phyloP scores from a whole-genome alignment of 2,329 filamentous ascomycete genomes.

The Sarocladium strictum region DNA sequence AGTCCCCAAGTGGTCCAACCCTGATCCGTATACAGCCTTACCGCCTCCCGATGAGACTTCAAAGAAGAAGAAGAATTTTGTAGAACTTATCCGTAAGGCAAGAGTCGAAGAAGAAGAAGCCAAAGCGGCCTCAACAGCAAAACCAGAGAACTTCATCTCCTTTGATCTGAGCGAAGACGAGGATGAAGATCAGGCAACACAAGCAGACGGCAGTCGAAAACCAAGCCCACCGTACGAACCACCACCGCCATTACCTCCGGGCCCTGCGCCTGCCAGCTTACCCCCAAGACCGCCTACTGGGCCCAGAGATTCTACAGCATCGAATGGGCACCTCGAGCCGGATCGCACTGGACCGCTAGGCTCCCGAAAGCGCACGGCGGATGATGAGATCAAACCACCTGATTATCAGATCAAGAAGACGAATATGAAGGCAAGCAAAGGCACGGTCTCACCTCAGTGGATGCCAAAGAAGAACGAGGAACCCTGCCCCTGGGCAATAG shows the following conservation, averaged over 20 bases:
- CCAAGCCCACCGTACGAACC: conserved; percentile 14
- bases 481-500: conserved; percentile 56
- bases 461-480: conserved; percentile 32
- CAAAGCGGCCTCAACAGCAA: conserved; percentile 45
- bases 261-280: conserved; percentile 16
- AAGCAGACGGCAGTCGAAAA: conserved; percentile 10
- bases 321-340: neutral
- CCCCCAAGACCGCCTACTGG: conserved; percentile 17
- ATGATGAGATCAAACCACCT: conserved; percentile 60
- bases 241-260: conserved; percentile 17
- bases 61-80: conserved; percentile 77
- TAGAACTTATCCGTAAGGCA: conserved; percentile 87
- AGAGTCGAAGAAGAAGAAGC: conserved; percentile 54
- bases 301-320: conserved; percentile 17
- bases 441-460: conserved; percentile 49
- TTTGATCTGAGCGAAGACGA: conserved; percentile 63
- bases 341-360: conserved; percentile 44
- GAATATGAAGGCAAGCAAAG: conserved; percentile 43
- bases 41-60: conserved; percentile 70
- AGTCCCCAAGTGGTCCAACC: conserved; percentile 85
- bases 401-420: conserved; percentile 46
- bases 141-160: conserved; percentile 83
- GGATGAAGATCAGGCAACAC: conserved; percentile 24
- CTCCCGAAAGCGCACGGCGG: conserved; percentile 67
- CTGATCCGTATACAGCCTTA: conserved; percentile 84